Evolutionary conservation across 352 stramenopile genomes (phyloP).

Genomic region (Phytopythium delawarense): DNA sequence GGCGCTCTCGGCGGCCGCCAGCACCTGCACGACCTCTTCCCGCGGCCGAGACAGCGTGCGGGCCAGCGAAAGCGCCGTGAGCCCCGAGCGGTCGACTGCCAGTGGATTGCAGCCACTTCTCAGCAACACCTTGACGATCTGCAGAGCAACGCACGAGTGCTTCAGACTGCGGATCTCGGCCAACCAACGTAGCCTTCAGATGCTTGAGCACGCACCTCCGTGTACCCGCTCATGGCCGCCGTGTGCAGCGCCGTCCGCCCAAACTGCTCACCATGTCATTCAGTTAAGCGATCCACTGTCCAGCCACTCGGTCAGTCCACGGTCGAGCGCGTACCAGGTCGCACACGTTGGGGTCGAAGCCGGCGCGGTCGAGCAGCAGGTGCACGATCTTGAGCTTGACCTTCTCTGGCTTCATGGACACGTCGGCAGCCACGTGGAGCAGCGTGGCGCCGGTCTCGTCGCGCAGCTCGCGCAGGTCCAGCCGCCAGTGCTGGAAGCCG

Average conservation of each 20-base stretch:
- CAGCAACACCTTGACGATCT: slow-evolving; percentile 55
- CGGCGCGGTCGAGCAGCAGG: slow-evolving; percentile 58
- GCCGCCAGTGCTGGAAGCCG: slow-evolving; percentile 63
- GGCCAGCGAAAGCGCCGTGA: slow-evolving; percentile 64
- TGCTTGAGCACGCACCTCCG: slow-evolving; percentile 26
- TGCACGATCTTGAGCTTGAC: slow-evolving; percentile 67
- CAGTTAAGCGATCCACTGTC: not conserved
- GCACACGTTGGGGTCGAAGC: slow-evolving; percentile 69
- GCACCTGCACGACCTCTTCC: slow-evolving; percentile 57
- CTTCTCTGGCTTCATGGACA: slow-evolving; percentile 57
- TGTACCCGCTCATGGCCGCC: slow-evolving; percentile 59
- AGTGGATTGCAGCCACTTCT: slow-evolving; percentile 41
- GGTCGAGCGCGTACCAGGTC: slow-evolving; percentile 37
- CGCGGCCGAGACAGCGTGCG: slow-evolving; percentile 58
- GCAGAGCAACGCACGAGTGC: slow-evolving; percentile 2
- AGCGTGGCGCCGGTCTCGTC: slow-evolving; percentile 61
- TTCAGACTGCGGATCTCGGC: not conserved
- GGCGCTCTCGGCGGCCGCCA: slow-evolving; percentile 43
- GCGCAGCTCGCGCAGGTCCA: slow-evolving; percentile 53
- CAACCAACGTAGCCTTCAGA: not conserved
- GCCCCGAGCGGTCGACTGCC: slow-evolving; percentile 46
- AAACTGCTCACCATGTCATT: slow-evolving; percentile 30
- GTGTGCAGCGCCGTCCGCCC: slow-evolving; percentile 70
- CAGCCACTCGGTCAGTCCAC: not conserved
- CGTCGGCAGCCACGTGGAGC: slow-evolving; percentile 65